Conservation (phyloP, 1,139 yeast genomes). For the Hemisphaericaspora xylofermentans region DNA sequence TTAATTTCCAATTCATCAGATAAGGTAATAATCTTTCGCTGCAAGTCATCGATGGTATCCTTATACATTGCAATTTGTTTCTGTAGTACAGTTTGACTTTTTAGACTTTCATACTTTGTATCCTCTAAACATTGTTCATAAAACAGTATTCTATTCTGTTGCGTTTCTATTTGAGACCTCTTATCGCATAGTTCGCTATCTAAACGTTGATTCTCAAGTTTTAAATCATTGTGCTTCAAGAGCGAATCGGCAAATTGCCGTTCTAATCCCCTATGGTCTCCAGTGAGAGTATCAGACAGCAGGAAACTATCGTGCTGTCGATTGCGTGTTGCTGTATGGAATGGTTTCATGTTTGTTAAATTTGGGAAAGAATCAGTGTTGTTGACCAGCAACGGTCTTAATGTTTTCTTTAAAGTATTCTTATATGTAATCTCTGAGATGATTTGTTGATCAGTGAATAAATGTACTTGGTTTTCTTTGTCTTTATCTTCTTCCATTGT, state of each 20-base stretch:
- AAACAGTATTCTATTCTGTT: constrained; percentile 18
- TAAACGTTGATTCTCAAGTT: constrained; percentile 22
- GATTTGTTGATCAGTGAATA: constrained; percentile 6
- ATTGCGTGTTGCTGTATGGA: not conserved
- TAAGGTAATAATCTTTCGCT: constrained; percentile 27
- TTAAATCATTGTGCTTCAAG: constrained; percentile 20
- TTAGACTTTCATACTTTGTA: constrained; percentile 22
- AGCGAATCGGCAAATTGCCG: constrained; percentile 30
- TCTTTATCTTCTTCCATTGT: constrained; percentile 1
- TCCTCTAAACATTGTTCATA: constrained; percentile 23
- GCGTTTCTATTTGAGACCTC: constrained; percentile 19
- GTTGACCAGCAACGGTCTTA: not conserved
- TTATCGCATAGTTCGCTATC: constrained; percentile 24
- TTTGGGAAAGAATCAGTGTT: not conserved
- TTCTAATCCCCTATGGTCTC: constrained; percentile 20
- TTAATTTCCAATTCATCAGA: constrained; percentile 22
- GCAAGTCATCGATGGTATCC: constrained; percentile 32
- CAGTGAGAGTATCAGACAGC: constrained; percentile 8
- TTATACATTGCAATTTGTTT: constrained; percentile 34
- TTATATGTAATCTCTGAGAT: not conserved
- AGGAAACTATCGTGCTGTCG: constrained; percentile 9
- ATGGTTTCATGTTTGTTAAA: not conserved
- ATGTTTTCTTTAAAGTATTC: not conserved
- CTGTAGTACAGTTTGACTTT: constrained; percentile 28
- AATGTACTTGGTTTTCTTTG: constrained; percentile 9